Evolutionary conservation across 2,329 filamentous ascomycete species (phyloP).

Genomic region (Alternaria sp.): DNA sequence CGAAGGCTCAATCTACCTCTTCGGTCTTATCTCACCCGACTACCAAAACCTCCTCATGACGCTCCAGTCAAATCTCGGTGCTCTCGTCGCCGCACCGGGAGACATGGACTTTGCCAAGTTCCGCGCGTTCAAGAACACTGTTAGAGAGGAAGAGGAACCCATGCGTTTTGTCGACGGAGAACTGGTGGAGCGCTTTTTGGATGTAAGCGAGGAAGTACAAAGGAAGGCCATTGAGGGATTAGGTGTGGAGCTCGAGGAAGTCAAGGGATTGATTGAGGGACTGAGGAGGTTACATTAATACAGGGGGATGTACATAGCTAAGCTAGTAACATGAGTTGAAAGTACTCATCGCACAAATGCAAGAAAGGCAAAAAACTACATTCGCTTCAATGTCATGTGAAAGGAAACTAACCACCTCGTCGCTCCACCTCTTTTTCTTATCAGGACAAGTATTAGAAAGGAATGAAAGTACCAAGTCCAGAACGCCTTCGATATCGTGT

Average conservation of each 20-base stretch:
- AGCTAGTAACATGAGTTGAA: background rate
- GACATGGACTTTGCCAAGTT: constrained; percentile 78
- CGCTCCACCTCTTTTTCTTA: background rate
- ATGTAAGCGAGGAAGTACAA: constrained; percentile 67
- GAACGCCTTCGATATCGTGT: background rate
- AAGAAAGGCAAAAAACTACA: background rate
- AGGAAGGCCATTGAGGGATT: constrained; percentile 59
- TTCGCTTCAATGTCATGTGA: no score
- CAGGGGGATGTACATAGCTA: background rate
- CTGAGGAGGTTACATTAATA: constrained; percentile 56
- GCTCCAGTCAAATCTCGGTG: constrained; percentile 75
- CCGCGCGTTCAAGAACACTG: constrained; percentile 79
- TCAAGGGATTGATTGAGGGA: constrained; percentile 66
- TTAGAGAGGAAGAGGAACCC: constrained; percentile 74
- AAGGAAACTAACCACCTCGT: no score
- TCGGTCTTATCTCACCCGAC: constrained; percentile 74
- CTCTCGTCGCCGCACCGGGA: constrained; percentile 71
- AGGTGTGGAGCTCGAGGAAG: constrained; percentile 62
- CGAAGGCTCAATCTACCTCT: constrained; percentile 90
- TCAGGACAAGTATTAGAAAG: background rate
- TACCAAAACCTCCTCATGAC: constrained; percentile 82
- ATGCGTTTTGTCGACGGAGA: constrained; percentile 92
- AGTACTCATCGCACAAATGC: background rate
- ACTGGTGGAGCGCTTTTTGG: constrained; percentile 83
- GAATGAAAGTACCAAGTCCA: background rate